Conservation (phyloP, 768 basidiomycete genomes). For the Lactarius deliciosus region DNA sequence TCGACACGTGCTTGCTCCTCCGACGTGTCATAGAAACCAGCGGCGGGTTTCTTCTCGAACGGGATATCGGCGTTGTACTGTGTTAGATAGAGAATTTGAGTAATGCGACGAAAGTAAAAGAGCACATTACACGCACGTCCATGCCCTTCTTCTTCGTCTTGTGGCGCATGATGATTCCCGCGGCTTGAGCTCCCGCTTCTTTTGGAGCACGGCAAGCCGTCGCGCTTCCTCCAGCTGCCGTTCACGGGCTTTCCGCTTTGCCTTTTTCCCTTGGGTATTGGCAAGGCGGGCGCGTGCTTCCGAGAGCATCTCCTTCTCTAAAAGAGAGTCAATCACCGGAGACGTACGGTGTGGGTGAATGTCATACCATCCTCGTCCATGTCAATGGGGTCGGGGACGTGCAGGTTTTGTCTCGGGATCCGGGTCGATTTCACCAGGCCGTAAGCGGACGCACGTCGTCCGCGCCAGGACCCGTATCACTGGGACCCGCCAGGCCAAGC, state of each 20-base stretch:
- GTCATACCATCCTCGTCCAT: slow-evolving; percentile 97
- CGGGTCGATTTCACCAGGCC: slow-evolving; percentile 97
- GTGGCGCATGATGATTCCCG: slow-evolving; percentile 95
- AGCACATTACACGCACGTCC: slow-evolving; percentile 63
- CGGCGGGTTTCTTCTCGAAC: slow-evolving; percentile 93
- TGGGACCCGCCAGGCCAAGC: slow-evolving; percentile 83
- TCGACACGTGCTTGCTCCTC: slow-evolving; percentile 89
- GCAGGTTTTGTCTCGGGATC: slow-evolving; percentile 99
- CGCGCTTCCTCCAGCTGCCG: slow-evolving; percentile 96
- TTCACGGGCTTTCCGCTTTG: slow-evolving; percentile 97
- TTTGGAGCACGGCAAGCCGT: slow-evolving; percentile 90
- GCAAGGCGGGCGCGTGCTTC: slow-evolving; percentile 97
- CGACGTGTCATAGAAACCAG: slow-evolving; percentile 95
- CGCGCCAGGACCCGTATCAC: slow-evolving; percentile 80
- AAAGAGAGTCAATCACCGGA: slow-evolving; percentile 13
- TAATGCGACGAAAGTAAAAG: slow-evolving; percentile 3
- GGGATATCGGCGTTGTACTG: slow-evolving; percentile 99
- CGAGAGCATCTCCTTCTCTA: slow-evolving; percentile 99
- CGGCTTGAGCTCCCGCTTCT: slow-evolving; percentile 96
- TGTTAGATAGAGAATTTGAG: slow-evolving; percentile 21
- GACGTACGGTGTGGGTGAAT: neutral
- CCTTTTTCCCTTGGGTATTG: slow-evolving; percentile 99
- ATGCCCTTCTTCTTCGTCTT: slow-evolving; percentile 97
- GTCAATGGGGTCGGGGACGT: slow-evolving; percentile 96
- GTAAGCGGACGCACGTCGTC: slow-evolving; percentile 86